These are phyloP conservation scores for Chimonanthus praecox DNA, from an alignment of 164 flowering plant species.

Conservation along the genomic window DNA sequence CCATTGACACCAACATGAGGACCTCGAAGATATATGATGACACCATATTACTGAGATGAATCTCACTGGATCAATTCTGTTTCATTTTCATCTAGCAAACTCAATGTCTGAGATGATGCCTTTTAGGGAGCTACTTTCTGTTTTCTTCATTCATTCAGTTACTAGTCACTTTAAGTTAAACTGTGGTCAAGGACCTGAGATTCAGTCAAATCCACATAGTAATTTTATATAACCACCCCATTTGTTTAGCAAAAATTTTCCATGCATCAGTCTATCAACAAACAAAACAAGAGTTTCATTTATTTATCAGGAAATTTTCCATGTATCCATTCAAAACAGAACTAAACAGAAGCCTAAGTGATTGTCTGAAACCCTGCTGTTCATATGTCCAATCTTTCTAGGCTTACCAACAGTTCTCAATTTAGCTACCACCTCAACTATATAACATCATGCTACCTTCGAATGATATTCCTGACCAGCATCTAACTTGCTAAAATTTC, in stretches of 20 bases:
- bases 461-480: background rate
- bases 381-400: background rate
- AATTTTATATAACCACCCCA: too few relatives aligned
- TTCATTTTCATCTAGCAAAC: background rate
- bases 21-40: background rate
- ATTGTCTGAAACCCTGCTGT: background rate
- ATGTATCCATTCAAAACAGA: background rate
- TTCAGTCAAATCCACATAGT: too few relatives aligned
- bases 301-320: background rate
- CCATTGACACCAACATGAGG: background rate
- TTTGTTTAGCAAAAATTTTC: too few relatives aligned
- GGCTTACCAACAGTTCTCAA: background rate
- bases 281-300: background rate
- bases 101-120: background rate
- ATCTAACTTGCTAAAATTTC: too few relatives aligned
- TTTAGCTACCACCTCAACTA: background rate
- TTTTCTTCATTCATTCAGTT: background rate
- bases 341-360: background rate
- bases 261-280: too few relatives aligned
- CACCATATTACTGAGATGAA: background rate
- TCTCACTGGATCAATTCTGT: background rate
- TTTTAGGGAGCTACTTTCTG: background rate
- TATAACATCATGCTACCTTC: background rate
- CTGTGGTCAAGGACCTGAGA: too few relatives aligned
- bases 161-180: background rate